Evolutionary conservation across 139 green algal species (phyloP).

Genomic region (Auxenochlorella pyrenoidosa): DNA sequence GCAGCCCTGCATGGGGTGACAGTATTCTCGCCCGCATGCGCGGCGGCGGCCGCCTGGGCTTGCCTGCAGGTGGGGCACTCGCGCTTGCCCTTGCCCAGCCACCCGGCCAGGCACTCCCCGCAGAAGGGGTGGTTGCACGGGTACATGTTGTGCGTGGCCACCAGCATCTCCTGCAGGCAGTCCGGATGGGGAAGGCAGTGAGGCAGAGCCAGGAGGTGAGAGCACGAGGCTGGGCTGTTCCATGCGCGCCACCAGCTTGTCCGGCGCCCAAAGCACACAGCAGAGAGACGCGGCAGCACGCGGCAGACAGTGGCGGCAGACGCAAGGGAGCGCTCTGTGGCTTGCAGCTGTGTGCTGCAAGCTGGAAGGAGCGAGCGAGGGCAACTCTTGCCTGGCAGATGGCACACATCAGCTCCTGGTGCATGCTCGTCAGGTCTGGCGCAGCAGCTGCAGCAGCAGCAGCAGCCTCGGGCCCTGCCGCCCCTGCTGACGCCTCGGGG

Average conservation of each 20-base stretch:
- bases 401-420: constrained; percentile 11
- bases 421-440: neutral
- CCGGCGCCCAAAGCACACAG: too few species aligned
- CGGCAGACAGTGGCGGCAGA: neutral
- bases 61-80: constrained; percentile 51
- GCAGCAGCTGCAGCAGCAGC: neutral
- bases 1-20: neutral
- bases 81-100: constrained; percentile 36
- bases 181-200: neutral
- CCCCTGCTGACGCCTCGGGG: too few species aligned
- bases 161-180: constrained; percentile 38
- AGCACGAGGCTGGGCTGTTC: too few species aligned
- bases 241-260: too few species aligned
- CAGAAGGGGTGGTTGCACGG: constrained; percentile 58
- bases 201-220: neutral
- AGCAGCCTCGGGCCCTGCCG: neutral
- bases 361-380: neutral
- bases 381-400: constrained; percentile 35
- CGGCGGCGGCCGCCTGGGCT: neutral
- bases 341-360: too few species aligned
- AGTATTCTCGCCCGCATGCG: neutral
- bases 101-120: constrained; percentile 44
- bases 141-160: constrained; percentile 44
- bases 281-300: too few species aligned
- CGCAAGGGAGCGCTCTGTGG: neutral